Conservation (phyloP, 306 rosid genomes). For the Ormosia semicastrata region DNA sequence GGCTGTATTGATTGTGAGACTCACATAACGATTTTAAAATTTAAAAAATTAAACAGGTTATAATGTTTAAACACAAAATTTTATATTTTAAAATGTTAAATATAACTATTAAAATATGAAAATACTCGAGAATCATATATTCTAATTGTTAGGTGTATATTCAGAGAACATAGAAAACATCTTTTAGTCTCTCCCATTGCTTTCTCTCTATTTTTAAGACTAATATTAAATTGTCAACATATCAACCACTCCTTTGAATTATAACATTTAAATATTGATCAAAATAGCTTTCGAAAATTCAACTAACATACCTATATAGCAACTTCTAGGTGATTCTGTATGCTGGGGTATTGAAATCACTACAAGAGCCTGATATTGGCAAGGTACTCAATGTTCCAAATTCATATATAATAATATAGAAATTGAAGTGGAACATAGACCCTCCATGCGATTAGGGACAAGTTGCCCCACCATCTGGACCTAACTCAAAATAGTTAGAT, state of each 20-base stretch:
- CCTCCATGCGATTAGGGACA: neutral
- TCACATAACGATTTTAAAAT: neutral
- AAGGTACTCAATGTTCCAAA: neutral
- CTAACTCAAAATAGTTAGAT: neutral
- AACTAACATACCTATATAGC: neutral
- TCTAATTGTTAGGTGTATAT: no score
- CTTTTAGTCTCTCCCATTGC: no score
- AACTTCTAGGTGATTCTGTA: neutral
- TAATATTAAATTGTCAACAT: neutral
- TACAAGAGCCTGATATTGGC: neutral
- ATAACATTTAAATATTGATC: neutral
- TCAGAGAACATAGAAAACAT: no score
- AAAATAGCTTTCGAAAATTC: neutral
- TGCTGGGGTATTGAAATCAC: neutral
- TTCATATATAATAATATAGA: neutral
- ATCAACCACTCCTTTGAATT: neutral
- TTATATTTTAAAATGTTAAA: neutral
- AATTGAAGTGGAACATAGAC: neutral
- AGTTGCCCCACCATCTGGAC: neutral
- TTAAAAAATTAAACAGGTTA: neutral
- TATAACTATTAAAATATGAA: no score
- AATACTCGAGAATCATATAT: no score
- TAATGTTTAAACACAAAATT: neutral
- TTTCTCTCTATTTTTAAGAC: no score
- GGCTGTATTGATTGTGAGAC: neutral